Base-by-base conservation (phyloP, 2,329 filamentous ascomycete genomes). In the Lecanicillium sp. region DNA sequence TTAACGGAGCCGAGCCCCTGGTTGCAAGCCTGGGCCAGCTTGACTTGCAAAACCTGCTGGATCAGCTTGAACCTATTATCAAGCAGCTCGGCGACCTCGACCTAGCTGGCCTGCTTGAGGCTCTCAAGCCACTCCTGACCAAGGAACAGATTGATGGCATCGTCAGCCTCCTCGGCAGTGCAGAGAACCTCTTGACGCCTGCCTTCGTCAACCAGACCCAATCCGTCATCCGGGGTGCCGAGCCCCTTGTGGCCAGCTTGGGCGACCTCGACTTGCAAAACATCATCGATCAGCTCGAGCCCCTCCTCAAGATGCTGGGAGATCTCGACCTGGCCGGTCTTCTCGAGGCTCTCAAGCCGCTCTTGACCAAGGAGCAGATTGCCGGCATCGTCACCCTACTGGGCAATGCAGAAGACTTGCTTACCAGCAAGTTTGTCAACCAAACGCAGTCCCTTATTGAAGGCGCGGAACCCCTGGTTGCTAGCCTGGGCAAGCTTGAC, bases 221-320 rank as follows among this genome's bases (percentile, higher is more conserved):
- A 18, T 53, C 53, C 7, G 54, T 66, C 13, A 38, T 66, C 3
- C 49, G 52, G 2, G 58, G 63, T 31, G 52, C 61, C 4, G 44
- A 58, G 7, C 55, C 57, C 1, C 49, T 64, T 11, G 40, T 64
- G 5, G 45, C 49, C 8, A 49, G 48, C 4, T 27, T 59, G 3
- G 40, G 40, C 42, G 49, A 54, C 36, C 47, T 58, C 5, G 52
- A 64, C 29, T 49, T 64, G 2, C 49, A 52, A 17, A 50, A 52
- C 4, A 54, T 66, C 11, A 37, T 66, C 2, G 48, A 51, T 1
- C 58, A 64, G 32, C 51, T 61, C 5, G 43, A 59, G 8, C 55
- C 57, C 3, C 48, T 64, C 12, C 44, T 64, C 4, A 45, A 49
- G 8, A 49, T 50, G 4, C 32, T 59, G 3, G 19, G 22, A 1